phyloP scores from a whole-genome alignment of 2,329 filamentous ascomycete species.

The Diaporthe humulicola region DNA sequence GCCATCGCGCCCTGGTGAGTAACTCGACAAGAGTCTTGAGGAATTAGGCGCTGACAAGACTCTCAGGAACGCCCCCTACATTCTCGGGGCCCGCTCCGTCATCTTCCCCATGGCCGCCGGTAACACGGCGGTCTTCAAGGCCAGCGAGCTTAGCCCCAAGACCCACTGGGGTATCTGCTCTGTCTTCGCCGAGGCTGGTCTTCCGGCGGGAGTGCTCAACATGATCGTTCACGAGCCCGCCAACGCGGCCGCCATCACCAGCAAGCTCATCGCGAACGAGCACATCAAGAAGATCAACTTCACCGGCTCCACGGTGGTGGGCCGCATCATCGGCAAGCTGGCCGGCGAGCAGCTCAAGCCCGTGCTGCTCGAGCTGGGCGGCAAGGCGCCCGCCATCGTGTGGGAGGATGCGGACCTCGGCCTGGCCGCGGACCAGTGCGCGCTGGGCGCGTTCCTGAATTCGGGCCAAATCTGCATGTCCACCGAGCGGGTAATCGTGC shows the following conservation, averaged over 20 bases:
- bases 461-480: slow-evolving; percentile 88
- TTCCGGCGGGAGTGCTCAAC: slow-evolving; percentile 82
- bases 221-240: slow-evolving; percentile 75
- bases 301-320: slow-evolving; percentile 82
- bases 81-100: slow-evolving; percentile 67
- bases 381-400: slow-evolving; percentile 84
- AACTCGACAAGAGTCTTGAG: not conserved
- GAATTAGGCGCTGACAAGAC: not conserved
- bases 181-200: slow-evolving; percentile 79
- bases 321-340: slow-evolving; percentile 77
- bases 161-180: slow-evolving; percentile 73
- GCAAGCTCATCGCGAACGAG: slow-evolving; percentile 75
- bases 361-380: slow-evolving; percentile 83
- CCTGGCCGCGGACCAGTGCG: slow-evolving; percentile 76
- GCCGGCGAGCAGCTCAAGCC: slow-evolving; percentile 85
- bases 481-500: slow-evolving; percentile 79
- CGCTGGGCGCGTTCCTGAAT: slow-evolving; percentile 79
- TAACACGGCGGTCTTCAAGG: slow-evolving; percentile 83
- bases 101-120: slow-evolving; percentile 79
- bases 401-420: slow-evolving; percentile 84
- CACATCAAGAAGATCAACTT: slow-evolving; percentile 87
- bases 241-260: slow-evolving; percentile 77
- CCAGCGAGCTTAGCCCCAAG: slow-evolving; percentile 75
- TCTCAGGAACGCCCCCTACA: slow-evolving; percentile 69
- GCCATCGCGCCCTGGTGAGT: slow-evolving; percentile 84